Evolutionary conservation across 805 yeast genomes (phyloP), one percentile per base, ranked within the genome.

Genomic region (Limtongia smithiae): DNA sequence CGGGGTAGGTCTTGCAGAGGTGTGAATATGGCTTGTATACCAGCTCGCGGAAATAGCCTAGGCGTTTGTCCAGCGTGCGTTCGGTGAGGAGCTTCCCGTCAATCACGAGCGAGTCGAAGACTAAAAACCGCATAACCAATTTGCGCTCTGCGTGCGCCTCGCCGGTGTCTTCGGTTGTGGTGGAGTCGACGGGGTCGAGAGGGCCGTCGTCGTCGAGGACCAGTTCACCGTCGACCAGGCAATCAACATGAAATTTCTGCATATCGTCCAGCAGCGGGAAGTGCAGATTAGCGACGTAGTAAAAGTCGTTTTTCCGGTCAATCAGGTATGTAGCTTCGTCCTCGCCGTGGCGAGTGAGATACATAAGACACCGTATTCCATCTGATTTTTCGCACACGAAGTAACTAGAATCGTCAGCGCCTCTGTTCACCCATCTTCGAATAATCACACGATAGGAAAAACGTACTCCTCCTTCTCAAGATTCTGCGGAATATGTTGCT

Each of bases 321-420:
- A 93, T 83, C 57, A 93, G 71, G 62, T 89, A 93, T 6, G 88
- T 85, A 3, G 94, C 91, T 65, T 93, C 97, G 40, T 87, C 91
- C 25, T 80, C 81, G 5, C 81, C 79, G 12, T 84, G 83, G 47
- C 82, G 83, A 30, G 78, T 69, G 22, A 72, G 67, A 56, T 78
- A 75, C 73, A 93, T 72, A 46, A 93, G 70, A 50, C 94, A 88
- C 45, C 99, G 73, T 41, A 91, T 71, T 0, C 99, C 99, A 68
- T 93, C 98, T 0, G 93, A 80, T 65, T 93, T 93, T 62, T 93
- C 99, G 70, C 98, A 94, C 0, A 93, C 98, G 58, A 81, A 82
- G 64, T 90, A 93, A 62, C 66, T 62, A 32, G 4, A 8, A 11
- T 8, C 3, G 37, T 35, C 17, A 20, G 43, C 31, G 7, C 25